A percentile compares a stretch with the other conserved stretches of the same genome.
Evolutionary conservation across 495 filamentous ascomycete genomes (phyloP).

Genomic region (Neurospora sp.): DNA sequence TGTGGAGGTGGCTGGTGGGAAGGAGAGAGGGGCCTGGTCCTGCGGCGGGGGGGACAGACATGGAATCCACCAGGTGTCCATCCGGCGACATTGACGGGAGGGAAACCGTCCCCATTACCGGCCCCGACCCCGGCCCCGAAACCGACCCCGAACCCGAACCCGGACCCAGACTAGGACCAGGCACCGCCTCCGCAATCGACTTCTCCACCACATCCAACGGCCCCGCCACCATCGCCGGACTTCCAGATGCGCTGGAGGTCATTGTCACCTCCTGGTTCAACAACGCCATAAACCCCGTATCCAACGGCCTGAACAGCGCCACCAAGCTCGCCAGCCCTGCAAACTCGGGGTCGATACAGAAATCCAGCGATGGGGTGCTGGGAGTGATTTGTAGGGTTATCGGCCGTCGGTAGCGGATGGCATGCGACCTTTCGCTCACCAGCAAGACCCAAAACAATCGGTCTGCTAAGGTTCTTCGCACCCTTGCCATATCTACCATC

Average conservation of each 20-base stretch:
- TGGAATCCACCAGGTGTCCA: constrained; percentile 20
- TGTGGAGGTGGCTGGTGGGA: constrained; percentile 34
- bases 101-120: background rate
- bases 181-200: constrained; percentile 41
- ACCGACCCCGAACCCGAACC: background rate
- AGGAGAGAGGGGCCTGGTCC: background rate
- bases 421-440: constrained; percentile 58
- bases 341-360: constrained; percentile 29
- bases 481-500: background rate
- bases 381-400: constrained; percentile 48
- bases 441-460: constrained; percentile 55
- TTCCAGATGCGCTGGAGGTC: background rate
- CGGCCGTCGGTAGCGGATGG: constrained; percentile 59
- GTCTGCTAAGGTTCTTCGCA: constrained; percentile 1
- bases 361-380: constrained; percentile 14
- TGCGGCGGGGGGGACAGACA: too few species aligned
- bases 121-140: background rate
- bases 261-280: constrained; percentile 37
- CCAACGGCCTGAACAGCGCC: constrained; percentile 55
- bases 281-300: constrained; percentile 51
- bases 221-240: constrained; percentile 34
- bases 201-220: constrained; percentile 35
- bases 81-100: background rate
- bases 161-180: background rate
- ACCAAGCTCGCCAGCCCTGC: constrained; percentile 52